Evolutionary conservation across 2,329 filamentous ascomycete species (phyloP).

Genomic region (Fusarium chaquense): DNA sequence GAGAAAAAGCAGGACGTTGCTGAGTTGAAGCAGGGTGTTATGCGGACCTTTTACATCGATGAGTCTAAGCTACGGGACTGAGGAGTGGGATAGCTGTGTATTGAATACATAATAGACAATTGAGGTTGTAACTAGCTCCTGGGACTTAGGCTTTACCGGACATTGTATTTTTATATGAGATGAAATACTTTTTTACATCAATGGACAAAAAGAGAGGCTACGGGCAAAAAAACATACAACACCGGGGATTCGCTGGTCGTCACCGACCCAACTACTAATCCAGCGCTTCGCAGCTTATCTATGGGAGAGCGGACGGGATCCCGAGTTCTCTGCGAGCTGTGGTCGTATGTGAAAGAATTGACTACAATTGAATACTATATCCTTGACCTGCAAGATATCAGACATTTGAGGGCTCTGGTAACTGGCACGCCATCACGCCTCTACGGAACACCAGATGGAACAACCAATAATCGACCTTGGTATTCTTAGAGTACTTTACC

Average conservation of each 20-base stretch:
- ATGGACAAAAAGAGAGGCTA: neutral
- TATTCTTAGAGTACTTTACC: no score
- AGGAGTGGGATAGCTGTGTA: neutral
- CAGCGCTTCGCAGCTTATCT: neutral
- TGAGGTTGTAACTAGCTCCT: no score
- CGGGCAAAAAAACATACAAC: neutral
- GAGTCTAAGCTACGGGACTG: neutral
- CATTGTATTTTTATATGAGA: no score
- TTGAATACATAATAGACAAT: neutral
- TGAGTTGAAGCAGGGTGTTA: neutral
- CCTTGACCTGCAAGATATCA: no score
- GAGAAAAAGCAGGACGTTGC: constrained; percentile 2
- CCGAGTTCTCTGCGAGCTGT: neutral
- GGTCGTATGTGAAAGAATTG: neutral
- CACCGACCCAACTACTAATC: neutral
- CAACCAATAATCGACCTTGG: no score
- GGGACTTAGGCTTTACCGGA: no score
- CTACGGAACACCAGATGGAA: no score
- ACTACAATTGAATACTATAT: neutral
- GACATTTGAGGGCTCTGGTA: no score
- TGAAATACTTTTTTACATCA: no score
- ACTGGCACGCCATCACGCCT: no score
- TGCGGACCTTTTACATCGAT: neutral
- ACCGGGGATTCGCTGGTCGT: neutral
- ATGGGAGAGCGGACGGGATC: neutral